Evolutionary conservation across 169 alveolate genomes (phyloP).

Genomic region (Theileria luwenshuni): DNA sequence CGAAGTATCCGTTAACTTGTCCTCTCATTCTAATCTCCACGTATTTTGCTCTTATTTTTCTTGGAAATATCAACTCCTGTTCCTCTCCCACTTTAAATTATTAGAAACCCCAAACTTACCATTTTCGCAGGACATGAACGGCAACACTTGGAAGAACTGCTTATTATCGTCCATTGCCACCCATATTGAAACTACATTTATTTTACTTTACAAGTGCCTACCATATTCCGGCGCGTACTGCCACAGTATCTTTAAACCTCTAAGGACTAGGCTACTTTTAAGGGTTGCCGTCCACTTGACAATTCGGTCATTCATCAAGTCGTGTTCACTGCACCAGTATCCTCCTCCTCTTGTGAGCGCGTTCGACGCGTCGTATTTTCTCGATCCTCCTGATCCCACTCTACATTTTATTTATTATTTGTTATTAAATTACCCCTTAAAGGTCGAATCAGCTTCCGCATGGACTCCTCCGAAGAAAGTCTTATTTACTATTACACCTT

Average conservation of each 20-base stretch:
- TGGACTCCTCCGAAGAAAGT: constrained; percentile 49
- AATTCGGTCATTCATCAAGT: constrained; percentile 64
- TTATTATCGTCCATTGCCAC: constrained; percentile 69
- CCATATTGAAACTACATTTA: constrained; percentile 59
- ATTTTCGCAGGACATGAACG: constrained; percentile 69
- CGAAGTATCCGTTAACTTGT: constrained; percentile 82
- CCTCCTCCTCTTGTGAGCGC: constrained; percentile 78
- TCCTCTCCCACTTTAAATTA: constrained; percentile 61
- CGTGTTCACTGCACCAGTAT: constrained; percentile 79
- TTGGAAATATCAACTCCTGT: constrained; percentile 74
- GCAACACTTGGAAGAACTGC: constrained; percentile 72
- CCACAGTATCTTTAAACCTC: constrained; percentile 59
- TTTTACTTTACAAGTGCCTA: not conserved
- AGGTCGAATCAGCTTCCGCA: constrained; percentile 66
- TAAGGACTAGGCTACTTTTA: constrained; percentile 63
- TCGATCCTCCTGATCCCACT: constrained; percentile 70
- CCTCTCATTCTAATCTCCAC: constrained; percentile 80
- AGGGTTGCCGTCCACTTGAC: constrained; percentile 72
- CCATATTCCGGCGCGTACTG: constrained; percentile 53
- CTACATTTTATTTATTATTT: constrained; percentile 9
- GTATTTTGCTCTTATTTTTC: constrained; percentile 71
- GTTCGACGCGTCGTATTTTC: constrained; percentile 77
- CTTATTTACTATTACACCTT: constrained; percentile 11
- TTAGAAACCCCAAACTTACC: constrained; percentile 30
- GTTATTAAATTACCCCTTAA: constrained; percentile 34